These are phyloP conservation scores for Epichloe baconii DNA, from an alignment of 2,329 filamentous ascomycete species.

Conservation along the genomic window DNA sequence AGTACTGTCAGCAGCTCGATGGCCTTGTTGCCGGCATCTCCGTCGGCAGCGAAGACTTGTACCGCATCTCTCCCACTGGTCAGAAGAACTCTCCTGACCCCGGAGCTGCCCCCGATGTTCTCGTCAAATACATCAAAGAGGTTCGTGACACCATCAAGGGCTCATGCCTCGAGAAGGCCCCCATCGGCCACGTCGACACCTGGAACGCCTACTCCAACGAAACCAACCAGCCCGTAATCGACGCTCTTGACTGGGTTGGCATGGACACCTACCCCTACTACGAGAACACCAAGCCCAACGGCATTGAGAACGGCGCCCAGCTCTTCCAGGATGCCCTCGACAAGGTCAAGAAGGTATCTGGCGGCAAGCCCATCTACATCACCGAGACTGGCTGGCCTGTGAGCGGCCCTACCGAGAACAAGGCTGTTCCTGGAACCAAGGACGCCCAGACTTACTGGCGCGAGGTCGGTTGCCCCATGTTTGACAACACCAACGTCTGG, in stretches of 20 bases:
- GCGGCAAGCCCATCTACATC: conserved; percentile 66
- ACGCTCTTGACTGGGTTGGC: conserved; percentile 64
- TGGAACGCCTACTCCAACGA: conserved; percentile 70
- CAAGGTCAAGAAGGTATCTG: conserved; percentile 42
- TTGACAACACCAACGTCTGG: conserved; percentile 54
- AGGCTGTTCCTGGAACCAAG: conserved; percentile 46
- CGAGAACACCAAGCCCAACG: conserved; percentile 55
- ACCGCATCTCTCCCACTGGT: conserved; percentile 62
- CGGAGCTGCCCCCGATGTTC: conserved; percentile 47
- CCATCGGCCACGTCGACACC: conserved; percentile 78
- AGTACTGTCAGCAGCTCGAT: conserved; percentile 54
- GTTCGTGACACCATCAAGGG: conserved; percentile 50
- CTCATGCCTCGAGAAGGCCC: conserved; percentile 42
- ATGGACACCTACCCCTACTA: conserved; percentile 82
- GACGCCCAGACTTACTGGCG: conserved; percentile 77
- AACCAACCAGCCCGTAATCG: conserved; percentile 57
- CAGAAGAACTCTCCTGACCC: conserved; percentile 46
- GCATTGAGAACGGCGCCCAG: conserved; percentile 46
- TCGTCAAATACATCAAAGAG: conserved; percentile 58
- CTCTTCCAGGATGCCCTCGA: conserved; percentile 58
- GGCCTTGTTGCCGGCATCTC: conserved; percentile 68
- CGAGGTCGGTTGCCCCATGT: conserved; percentile 58
- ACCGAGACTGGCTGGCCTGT: conserved; percentile 86
- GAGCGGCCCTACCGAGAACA: conserved; percentile 47
- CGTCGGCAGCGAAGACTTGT: conserved; percentile 76